Conservation (phyloP, 2,329 filamentous ascomycete genomes). For the Colletotrichum navitas region DNA sequence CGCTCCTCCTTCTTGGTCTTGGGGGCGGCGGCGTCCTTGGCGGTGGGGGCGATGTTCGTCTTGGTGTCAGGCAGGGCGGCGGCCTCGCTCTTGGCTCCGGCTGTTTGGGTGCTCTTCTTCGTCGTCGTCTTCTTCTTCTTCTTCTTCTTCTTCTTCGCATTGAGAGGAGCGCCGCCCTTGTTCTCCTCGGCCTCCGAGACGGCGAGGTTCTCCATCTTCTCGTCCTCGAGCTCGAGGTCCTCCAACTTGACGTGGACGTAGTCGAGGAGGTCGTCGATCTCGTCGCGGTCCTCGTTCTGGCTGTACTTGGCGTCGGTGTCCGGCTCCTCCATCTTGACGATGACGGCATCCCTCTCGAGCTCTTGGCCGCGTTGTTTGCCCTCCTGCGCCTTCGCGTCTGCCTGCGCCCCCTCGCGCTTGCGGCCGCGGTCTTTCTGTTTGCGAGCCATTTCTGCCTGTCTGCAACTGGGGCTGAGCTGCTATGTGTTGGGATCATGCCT, state of each 20-base stretch:
- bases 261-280: background rate
- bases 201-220: background rate
- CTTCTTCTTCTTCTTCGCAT: background rate
- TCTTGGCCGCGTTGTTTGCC: background rate
- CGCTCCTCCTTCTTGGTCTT: background rate
- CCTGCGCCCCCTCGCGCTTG: background rate
- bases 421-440: background rate
- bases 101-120: background rate
- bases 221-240: background rate
- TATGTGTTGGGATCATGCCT: too few relatives aligned
- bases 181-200: background rate
- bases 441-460: background rate
- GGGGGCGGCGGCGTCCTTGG: background rate
- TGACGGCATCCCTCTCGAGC: background rate
- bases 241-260: background rate
- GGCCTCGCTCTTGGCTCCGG: background rate
- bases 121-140: background rate
- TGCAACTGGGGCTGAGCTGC: background rate
- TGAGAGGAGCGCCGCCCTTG: background rate
- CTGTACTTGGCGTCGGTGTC: too few relatives aligned
- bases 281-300: background rate
- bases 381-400: background rate
- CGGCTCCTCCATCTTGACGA: background rate
- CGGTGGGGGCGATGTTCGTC: background rate
- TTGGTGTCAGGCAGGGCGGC: background rate